Evolutionary conservation across 495 filamentous ascomycete genomes (phyloP).

Genomic region (Daldinia caldariorum): DNA sequence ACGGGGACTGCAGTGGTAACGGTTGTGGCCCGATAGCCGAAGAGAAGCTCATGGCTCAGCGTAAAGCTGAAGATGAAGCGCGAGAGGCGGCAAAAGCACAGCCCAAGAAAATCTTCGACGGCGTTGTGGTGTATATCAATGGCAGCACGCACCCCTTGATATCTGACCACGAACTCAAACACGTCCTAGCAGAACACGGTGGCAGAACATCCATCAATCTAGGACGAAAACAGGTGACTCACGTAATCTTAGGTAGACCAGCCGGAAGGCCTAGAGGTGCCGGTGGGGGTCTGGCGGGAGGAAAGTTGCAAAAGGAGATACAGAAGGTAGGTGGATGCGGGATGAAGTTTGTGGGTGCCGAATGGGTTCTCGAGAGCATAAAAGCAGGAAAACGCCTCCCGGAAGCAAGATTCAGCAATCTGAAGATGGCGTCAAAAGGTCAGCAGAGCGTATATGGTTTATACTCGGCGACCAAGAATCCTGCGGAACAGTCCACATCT

Average conservation of each 20-base stretch:
- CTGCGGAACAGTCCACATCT: constrained; percentile 9
- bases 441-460: constrained; percentile 70
- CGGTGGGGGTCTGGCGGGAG: constrained; percentile 81
- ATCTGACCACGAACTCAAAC: constrained; percentile 88
- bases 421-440: constrained; percentile 67
- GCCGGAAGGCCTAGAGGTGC: constrained; percentile 56
- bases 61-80: constrained; percentile 51
- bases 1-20: neutral
- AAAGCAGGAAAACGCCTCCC: constrained; percentile 76
- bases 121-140: constrained; percentile 83
- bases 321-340: constrained; percentile 66
- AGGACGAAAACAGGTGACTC: constrained; percentile 77
- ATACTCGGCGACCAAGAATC: constrained; percentile 48
- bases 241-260: constrained; percentile 82
- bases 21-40: constrained; percentile 35
- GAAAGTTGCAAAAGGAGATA: constrained; percentile 88
- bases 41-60: constrained; percentile 46
- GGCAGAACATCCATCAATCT: constrained; percentile 73
- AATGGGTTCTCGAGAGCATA: constrained; percentile 88
- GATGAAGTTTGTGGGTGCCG: constrained; percentile 82
- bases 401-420: constrained; percentile 72
- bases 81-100: constrained; percentile 41
- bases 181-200: constrained; percentile 76
- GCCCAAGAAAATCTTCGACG: constrained; percentile 64
- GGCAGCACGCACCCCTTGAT: constrained; percentile 83